Conservation (phyloP, 148 eudicot genomes). For the Vaccinium corymbosum region DNA sequence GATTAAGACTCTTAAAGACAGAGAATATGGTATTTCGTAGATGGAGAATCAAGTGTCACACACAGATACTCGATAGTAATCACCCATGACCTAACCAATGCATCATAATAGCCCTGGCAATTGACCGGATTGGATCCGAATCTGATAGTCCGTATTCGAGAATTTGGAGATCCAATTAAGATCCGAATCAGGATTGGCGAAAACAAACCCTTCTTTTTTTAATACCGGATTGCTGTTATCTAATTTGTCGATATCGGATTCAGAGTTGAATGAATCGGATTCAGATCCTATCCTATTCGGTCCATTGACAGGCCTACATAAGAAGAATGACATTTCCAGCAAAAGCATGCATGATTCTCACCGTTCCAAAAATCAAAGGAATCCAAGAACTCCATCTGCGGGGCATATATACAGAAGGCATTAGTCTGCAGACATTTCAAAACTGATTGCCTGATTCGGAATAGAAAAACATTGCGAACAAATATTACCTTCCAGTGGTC, state of each 20-base stretch:
- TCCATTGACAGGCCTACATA: too few species aligned
- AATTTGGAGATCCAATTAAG: too few species aligned
- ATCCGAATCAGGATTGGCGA: too few species aligned
- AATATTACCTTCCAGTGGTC: conserved; percentile 60
- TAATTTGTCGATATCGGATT: too few species aligned
- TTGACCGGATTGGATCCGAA: too few species aligned
- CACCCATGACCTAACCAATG: background rate
- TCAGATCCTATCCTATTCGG: too few species aligned
- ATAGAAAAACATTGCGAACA: background rate
- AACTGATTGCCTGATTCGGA: too few species aligned
- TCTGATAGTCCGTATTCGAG: too few species aligned
- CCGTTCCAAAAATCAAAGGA: conserved; percentile 66
- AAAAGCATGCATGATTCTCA: conserved; percentile 19
- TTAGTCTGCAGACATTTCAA: background rate
- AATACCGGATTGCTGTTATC: too few species aligned
- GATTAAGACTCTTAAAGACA: background rate
- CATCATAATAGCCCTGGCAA: too few species aligned
- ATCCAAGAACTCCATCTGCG: conserved; percentile 70
- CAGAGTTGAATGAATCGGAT: too few species aligned
- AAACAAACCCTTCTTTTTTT: too few species aligned
- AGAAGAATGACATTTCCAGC: background rate
- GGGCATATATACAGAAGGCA: background rate
- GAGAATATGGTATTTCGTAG: background rate
- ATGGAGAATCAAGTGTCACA: background rate
- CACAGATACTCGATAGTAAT: background rate